Evolutionary conservation across 2,329 filamentous ascomycete genomes (phyloP).

Genomic region (Nothophoma quercina): DNA sequence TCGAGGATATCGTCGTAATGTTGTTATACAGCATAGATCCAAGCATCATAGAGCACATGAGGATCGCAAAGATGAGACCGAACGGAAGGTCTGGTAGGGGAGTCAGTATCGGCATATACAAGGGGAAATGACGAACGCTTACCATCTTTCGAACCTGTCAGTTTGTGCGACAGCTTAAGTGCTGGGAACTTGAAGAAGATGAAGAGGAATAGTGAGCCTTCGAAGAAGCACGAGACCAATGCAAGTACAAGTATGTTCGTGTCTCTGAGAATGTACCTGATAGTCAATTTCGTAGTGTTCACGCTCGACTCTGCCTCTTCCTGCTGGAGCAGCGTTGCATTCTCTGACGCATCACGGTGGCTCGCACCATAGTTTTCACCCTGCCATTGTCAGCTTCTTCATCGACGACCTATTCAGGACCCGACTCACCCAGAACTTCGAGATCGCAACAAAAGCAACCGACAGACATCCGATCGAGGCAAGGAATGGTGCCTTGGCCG

Average conservation of each 20-base stretch:
- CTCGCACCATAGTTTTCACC: conserved; percentile 60
- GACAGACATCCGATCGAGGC: conserved; percentile 55
- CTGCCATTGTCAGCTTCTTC: conserved; percentile 36
- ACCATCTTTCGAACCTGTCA: conserved; percentile 39
- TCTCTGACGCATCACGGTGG: conserved; percentile 26
- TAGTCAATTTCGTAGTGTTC: conserved; percentile 28
- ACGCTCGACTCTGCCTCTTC: conserved; percentile 32
- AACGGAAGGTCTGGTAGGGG: conserved; percentile 48
- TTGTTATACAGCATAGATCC: conserved; percentile 64
- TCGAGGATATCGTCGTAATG: conserved; percentile 31
- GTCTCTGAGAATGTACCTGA: conserved; percentile 46
- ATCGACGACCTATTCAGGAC: conserved; percentile 22
- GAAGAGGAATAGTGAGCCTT: conserved; percentile 69
- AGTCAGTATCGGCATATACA: conserved; percentile 11
- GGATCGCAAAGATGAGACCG: conserved; percentile 64
- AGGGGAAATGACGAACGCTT: conserved; percentile 1
- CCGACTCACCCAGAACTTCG: conserved; percentile 58
- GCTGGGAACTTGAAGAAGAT: conserved; percentile 69
- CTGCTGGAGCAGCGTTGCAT: conserved; percentile 34
- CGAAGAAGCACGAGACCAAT: conserved; percentile 64
- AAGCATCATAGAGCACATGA: conserved; percentile 67
- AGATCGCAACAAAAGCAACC: conserved; percentile 57
- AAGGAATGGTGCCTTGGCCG: conserved; percentile 62
- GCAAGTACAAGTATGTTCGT: conserved; percentile 60
- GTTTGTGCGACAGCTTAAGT: conserved; percentile 50